A percentile compares a stretch with the other conserved stretches of the same genome.
phyloP scores from a whole-genome alignment of 208 protist genomes.

The Trypanosomatidae sp. region DNA sequence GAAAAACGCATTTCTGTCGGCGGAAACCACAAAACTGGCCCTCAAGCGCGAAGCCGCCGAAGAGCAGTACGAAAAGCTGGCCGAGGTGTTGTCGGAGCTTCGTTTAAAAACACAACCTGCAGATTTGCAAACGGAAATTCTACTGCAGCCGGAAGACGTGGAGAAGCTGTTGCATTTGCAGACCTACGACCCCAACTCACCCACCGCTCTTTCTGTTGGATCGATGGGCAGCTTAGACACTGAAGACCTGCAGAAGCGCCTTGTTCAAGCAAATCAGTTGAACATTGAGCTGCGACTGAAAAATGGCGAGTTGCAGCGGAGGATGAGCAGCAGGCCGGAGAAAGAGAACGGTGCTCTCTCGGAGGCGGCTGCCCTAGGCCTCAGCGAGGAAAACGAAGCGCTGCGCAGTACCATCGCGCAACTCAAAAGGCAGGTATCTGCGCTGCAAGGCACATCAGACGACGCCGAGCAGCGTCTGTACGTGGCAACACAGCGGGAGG shows the following conservation, averaged over 20 bases:
- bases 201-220: too few relatives aligned
- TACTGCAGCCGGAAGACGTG: too few relatives aligned
- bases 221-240: background rate
- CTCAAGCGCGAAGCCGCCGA: conserved; percentile 9
- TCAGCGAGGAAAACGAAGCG: conserved; percentile 11
- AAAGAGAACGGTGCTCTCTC: background rate
- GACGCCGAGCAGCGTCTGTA: conserved; percentile 9
- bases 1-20: conserved; percentile 18
- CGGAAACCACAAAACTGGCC: conserved; percentile 23
- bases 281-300: conserved; percentile 31
- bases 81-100: conserved; percentile 8
- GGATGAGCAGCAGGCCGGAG: background rate
- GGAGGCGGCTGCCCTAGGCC: background rate
- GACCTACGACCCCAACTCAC: too few relatives aligned
- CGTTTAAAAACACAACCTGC: too few relatives aligned
- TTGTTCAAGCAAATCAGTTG: conserved; percentile 23
- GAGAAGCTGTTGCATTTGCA: too few relatives aligned
- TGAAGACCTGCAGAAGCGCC: conserved; percentile 26
- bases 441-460: conserved; percentile 1
- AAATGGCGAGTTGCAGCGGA: conserved; percentile 18
- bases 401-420: conserved; percentile 2
- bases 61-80: conserved; percentile 37
- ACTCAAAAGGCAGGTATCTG: conserved; percentile 11
- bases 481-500: conserved; percentile 4
- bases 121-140: too few relatives aligned